These are phyloP conservation scores for Sanghuangporus baumii DNA, from an alignment of 1,284 basidiomycete genomes.

Conservation along the genomic window DNA sequence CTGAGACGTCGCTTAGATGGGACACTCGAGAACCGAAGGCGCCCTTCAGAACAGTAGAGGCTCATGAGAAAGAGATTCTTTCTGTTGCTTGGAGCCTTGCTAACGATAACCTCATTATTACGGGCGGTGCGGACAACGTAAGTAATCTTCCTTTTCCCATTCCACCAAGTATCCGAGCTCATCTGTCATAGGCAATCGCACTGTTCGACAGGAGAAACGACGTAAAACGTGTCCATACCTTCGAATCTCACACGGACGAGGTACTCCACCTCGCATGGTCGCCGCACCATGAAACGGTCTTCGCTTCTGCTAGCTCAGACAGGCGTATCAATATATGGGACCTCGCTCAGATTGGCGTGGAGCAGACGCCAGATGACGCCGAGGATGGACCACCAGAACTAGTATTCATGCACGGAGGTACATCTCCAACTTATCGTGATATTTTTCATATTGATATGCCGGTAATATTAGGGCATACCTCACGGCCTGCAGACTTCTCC, in stretches of 20 bases:
- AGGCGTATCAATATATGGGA: slow-evolving; percentile 96
- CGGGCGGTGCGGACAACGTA: slow-evolving; percentile 93
- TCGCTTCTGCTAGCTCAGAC: slow-evolving; percentile 90
- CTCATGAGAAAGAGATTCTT: slow-evolving; percentile 89
- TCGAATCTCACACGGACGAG: slow-evolving; percentile 93
- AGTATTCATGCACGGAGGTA: slow-evolving; percentile 88
- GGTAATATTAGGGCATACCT: slow-evolving; percentile 57
- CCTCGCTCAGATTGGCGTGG: slow-evolving; percentile 85
- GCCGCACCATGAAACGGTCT: slow-evolving; percentile 85
- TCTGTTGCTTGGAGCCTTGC: slow-evolving; percentile 88
- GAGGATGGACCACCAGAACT: slow-evolving; percentile 96
- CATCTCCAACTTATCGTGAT: slow-evolving; percentile 17
- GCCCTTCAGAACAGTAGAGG: slow-evolving; percentile 72
- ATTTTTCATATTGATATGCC: background rate
- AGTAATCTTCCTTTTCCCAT: slow-evolving; percentile 17
- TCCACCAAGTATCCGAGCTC: background rate
- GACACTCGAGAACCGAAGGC: slow-evolving; percentile 77
- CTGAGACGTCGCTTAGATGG: slow-evolving; percentile 58
- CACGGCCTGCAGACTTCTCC: slow-evolving; percentile 77
- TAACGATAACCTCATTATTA: slow-evolving; percentile 80
- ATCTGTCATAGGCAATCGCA: slow-evolving; percentile 64
- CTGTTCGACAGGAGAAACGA: slow-evolving; percentile 88
- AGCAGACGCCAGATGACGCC: slow-evolving; percentile 96
- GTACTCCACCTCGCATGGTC: slow-evolving; percentile 95
- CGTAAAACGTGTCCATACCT: slow-evolving; percentile 80